These are phyloP conservation scores for Zygosaccharomyces kombuchaensis DNA, from an alignment of 805 yeast species.

Conservation along the genomic window DNA sequence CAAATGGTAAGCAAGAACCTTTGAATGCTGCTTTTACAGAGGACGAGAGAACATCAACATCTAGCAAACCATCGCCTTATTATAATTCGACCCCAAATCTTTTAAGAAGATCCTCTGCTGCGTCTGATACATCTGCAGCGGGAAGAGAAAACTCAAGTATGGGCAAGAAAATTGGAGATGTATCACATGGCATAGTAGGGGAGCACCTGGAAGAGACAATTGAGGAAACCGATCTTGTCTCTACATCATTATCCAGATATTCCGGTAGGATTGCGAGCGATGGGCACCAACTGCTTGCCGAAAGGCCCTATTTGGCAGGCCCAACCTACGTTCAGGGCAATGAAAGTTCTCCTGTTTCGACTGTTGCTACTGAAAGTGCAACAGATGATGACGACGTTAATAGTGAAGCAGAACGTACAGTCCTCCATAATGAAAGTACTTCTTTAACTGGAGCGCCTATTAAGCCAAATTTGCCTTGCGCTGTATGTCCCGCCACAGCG, in stretches of 20 bases:
- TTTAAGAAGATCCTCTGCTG: constrained; percentile 17
- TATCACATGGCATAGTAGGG: background rate
- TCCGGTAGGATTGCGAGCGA: background rate
- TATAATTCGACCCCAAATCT: constrained; percentile 13
- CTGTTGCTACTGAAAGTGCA: constrained; percentile 3
- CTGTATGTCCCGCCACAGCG: background rate
- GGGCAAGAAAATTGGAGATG: background rate
- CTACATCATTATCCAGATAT: background rate
- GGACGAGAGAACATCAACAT: background rate
- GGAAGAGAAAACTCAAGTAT: background rate
- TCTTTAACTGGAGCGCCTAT: background rate
- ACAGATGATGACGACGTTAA: constrained; percentile 1
- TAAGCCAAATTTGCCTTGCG: background rate
- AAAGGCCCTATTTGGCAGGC: background rate
- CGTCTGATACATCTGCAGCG: constrained; percentile 7
- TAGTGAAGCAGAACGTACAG: background rate
- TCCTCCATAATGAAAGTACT: background rate
- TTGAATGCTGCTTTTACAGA: background rate
- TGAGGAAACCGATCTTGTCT: constrained; percentile 5
- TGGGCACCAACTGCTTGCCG: background rate
- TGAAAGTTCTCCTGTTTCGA: constrained; percentile 3
- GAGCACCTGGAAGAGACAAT: background rate
- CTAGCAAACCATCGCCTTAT: constrained; percentile 4
- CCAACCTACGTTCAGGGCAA: background rate
- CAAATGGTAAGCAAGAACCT: background rate